These are phyloP conservation scores for Ceriops zippeliana DNA, from an alignment of 345 rosid genomes.

Conservation along the genomic window DNA sequence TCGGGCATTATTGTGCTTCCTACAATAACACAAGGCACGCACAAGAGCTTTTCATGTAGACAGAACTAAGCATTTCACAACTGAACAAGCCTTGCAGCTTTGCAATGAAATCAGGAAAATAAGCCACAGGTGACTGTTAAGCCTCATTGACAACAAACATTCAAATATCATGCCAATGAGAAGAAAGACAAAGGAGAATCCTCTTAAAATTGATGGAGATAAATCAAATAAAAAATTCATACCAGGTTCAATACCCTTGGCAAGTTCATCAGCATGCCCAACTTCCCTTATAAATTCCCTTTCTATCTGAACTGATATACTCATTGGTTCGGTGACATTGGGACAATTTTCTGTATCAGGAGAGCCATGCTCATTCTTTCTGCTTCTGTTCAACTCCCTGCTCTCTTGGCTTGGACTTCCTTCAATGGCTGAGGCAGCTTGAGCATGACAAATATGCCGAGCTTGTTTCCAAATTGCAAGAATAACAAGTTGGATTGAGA, in stretches of 20 bases:
- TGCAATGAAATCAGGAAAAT: constrained; percentile 1
- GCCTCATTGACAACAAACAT: not conserved
- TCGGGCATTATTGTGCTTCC: constrained; percentile 83
- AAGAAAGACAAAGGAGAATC: not conserved
- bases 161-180: not conserved
- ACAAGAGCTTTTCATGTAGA: not conserved
- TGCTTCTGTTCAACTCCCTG: constrained; percentile 46
- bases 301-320: constrained; percentile 57
- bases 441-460: constrained; percentile 83
- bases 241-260: constrained; percentile 74
- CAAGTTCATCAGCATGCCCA: constrained; percentile 82
- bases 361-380: constrained; percentile 45
- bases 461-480: constrained; percentile 98
- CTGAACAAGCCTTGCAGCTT: not conserved
- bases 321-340: constrained; percentile 38
- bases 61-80: not conserved
- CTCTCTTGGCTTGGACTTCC: constrained; percentile 66
- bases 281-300: constrained; percentile 74
- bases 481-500: constrained; percentile 86
- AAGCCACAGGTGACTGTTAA: not conserved
- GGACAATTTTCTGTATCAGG: constrained; percentile 38
- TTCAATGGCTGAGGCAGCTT: constrained; percentile 84
- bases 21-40: constrained; percentile 23
- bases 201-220: not conserved
- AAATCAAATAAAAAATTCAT: constrained; percentile 16